A percentile compares a stretch with the other conserved stretches of the same genome.
Evolutionary conservation across 148 eudicot genomes (phyloP).

Genomic region (Chenopodium suecicum): DNA sequence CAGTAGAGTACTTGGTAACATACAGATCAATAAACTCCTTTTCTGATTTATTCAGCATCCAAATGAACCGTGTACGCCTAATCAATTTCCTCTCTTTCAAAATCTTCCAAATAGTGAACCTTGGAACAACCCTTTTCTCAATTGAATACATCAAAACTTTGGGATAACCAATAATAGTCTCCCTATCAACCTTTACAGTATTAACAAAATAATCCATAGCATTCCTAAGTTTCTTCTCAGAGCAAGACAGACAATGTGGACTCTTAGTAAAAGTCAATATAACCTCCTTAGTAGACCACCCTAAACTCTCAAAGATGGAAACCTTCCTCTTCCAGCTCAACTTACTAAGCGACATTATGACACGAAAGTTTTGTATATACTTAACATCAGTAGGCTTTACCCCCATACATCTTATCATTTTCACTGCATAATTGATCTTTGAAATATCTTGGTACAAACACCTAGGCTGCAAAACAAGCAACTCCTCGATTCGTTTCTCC

Average conservation of each 20-base stretch:
- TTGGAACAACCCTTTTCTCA: conserved; percentile 16
- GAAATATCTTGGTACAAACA: background rate
- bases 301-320: conserved; percentile 16
- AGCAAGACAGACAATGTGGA: conserved; percentile 18
- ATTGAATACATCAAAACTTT: conserved; percentile 14
- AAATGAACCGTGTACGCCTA: background rate
- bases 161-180: conserved; percentile 18
- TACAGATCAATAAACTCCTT: conserved; percentile 2
- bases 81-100: background rate
- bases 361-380: conserved; percentile 19
- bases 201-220: conserved; percentile 24
- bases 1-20: conserved; percentile 1
- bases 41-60: conserved; percentile 17
- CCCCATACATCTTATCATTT: conserved; percentile 15
- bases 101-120: conserved; percentile 16
- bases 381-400: conserved; percentile 1
- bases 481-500: background rate
- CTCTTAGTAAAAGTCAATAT: background rate
- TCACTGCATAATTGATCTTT: conserved; percentile 15
- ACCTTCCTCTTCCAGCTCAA: conserved; percentile 22
- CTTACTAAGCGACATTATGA: conserved; percentile 1
- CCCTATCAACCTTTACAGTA: conserved; percentile 13
- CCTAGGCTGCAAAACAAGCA: conserved; percentile 23
- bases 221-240: conserved; percentile 26
- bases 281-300: conserved; percentile 22